These are phyloP conservation scores for Pyrenophora teres DNA, from an alignment of 2,329 filamentous ascomycete species.

Conservation along the genomic window DNA sequence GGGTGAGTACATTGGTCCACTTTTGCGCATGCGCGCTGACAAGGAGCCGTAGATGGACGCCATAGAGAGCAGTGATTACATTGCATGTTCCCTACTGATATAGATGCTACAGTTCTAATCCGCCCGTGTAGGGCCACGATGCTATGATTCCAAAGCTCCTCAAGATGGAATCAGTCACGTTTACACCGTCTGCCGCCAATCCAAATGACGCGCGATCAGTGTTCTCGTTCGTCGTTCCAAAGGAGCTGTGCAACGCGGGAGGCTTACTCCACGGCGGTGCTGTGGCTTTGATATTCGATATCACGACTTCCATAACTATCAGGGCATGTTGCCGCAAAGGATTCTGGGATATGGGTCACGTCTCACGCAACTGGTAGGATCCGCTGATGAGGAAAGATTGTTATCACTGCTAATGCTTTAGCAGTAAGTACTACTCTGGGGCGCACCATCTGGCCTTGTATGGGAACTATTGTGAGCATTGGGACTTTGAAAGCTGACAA, in stretches of 20 bases:
- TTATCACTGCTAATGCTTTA: slow-evolving; percentile 8
- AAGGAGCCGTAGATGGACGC: slow-evolving; percentile 27
- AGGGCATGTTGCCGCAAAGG: slow-evolving; percentile 35
- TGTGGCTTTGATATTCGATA: slow-evolving; percentile 60
- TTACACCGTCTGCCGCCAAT: slow-evolving; percentile 30
- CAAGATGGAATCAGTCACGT: slow-evolving; percentile 42
- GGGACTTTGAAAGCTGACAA: neutral
- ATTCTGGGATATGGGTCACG: slow-evolving; percentile 53
- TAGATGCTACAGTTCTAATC: slow-evolving; percentile 7
- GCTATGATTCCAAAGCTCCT: slow-evolving; percentile 35
- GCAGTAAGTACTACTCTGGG: slow-evolving; percentile 16
- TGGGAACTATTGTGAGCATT: neutral
- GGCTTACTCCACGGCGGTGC: slow-evolving; percentile 60
- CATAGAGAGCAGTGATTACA: slow-evolving; percentile 25
- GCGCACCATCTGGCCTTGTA: neutral
- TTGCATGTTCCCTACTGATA: slow-evolving; percentile 18
- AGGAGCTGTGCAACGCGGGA: slow-evolving; percentile 50
- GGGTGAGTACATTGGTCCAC: slow-evolving; percentile 9
- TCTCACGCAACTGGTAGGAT: slow-evolving; percentile 33
- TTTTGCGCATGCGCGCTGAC: slow-evolving; percentile 3
- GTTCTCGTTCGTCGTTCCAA: slow-evolving; percentile 53
- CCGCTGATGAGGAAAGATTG: neutral
- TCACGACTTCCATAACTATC: slow-evolving; percentile 53
- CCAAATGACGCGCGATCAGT: slow-evolving; percentile 45
- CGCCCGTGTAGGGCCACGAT: slow-evolving; percentile 39